Evolutionary conservation across 73 alveolate species (phyloP), one percentile per base, ranked within the genome.

Genomic region (Paramecium sexaurelia): DNA sequence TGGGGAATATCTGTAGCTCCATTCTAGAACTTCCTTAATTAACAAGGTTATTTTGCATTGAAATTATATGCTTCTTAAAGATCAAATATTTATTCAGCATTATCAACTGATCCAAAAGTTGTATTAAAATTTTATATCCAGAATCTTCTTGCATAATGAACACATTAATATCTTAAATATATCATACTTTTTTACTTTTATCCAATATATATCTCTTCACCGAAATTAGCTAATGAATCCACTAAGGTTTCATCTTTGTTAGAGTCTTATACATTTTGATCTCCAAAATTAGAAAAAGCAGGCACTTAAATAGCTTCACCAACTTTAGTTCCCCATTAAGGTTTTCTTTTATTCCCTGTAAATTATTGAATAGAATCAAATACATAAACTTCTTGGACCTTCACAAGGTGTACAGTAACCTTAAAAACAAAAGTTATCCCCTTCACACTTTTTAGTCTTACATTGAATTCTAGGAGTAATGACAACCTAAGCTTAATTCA

Each of bases 91-190:
- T 78, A 33, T 5, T 78, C 55, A 24, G 90, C 90, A 15, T n/a
- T 78, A 8, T 78, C 71, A 10, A 78, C 55, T 3, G 75, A 41
- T 7, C 55, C 73, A 78, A 78, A 78, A 11, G 69, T 17, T 8
- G 33, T 11, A 13, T 32, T 26, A 43, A 11, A 78, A 3, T 41
- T 11, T 4, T 22, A 2, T 2, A 78, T 19, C 90, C 90, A 78
- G 26, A 39, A 78, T 24, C 36, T 41, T 43, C 90, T 78, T 6
- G 90, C 90, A 78, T 78, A 78, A 39, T 78, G 90, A 20, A 78
- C 90, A 78, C 90, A 78, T 78, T 78, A 24, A 43, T 41, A 78
- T 78, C 86, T 71, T n/a, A 15, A 11, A n/a, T 33, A 35, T 71
- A 36, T 1, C 3, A 36, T 10, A 1, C 2, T n/a, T 36, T 33